A percentile compares a stretch with the other conserved stretches of the same genome.
phyloP scores from a whole-genome alignment of 208 protist species.

The Herpetomonas tarakana region DNA sequence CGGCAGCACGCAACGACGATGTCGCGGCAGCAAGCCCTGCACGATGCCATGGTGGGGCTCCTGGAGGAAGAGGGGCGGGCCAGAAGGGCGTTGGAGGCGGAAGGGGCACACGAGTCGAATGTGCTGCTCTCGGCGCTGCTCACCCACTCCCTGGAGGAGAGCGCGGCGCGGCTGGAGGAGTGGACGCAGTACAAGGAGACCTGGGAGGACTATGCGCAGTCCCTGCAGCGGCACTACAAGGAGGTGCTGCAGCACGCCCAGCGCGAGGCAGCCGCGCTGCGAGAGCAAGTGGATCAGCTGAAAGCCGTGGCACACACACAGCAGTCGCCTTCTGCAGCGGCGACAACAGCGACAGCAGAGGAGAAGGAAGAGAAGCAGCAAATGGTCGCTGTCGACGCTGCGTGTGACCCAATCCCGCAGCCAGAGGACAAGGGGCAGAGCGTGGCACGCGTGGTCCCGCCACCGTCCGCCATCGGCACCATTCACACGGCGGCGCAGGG shows the following conservation, averaged over 20 bases:
- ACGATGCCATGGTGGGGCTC: background rate
- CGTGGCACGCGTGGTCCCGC: too few species aligned
- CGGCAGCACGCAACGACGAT: background rate
- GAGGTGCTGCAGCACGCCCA: slow-evolving; percentile 38
- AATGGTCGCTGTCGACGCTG: background rate
- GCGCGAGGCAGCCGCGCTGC: slow-evolving; percentile 23
- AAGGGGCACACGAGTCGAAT: background rate
- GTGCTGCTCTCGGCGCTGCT: background rate
- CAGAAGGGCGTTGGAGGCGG: background rate
- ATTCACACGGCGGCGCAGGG: too few species aligned
- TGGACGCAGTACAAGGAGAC: slow-evolving; percentile 6
- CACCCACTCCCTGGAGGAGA: background rate
- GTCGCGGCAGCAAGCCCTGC: background rate
- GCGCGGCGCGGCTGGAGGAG: slow-evolving; percentile 1
- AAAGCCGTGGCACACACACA: background rate
- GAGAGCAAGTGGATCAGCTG: slow-evolving; percentile 4
- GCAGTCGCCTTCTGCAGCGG: background rate
- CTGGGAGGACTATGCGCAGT: slow-evolving; percentile 5
- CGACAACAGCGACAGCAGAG: slow-evolving; percentile 1
- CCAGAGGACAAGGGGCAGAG: background rate
- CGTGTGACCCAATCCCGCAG: background rate
- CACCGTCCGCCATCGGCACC: too few species aligned
- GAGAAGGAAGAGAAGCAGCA: background rate
- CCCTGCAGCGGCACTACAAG: slow-evolving; percentile 7
- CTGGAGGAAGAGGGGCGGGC: background rate